Evolutionary conservation across 2,329 filamentous ascomycete species (phyloP), one percentile per base, ranked within the genome.

Genomic region (Alternaria viburni): DNA sequence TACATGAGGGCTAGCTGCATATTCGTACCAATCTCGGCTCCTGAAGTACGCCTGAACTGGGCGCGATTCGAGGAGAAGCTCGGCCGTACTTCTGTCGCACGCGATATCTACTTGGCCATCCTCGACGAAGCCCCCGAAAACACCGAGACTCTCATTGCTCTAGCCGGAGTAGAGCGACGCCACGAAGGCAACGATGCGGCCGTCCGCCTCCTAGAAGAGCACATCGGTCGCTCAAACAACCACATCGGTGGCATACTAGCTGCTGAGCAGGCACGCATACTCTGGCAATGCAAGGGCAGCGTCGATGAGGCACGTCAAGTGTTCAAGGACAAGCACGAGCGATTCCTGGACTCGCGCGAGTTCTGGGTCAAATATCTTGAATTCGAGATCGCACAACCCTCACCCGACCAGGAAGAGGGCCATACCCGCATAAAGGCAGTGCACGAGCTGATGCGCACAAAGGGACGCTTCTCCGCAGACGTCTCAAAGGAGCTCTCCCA

Each of bases 41-140:
- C 95, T 0, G 90, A 90, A 1, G 90, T 97, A 67, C 89, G 96
- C 60, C 85, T 98, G 64, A 92, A 97, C 77, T 98, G 94, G 83
- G 95, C 96, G 13, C 93, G 94, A 72, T 97, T 97, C 69, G 96
- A 99, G 78, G 96, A 99, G 82, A 91, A 92, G 80, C 86, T 87
- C 8, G 92, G 89, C 5, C 89, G 93, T 43, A 83, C 90, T 25
- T 91, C 92, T 66, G 86, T 96, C 41, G 93, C 95, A 11, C 88
- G 91, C 63, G 93, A 92, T 62, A 94, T 99, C 59, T 92, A 97
- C 75, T 86, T 90, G 51, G 90, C 92, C 1, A 91, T 99, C 57
- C 84, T 98, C 30, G 83, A 89, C 68, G 86, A 86, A 62, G 82
- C 97, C 15, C 93, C 95, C 1, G 90, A 92, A 69, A 92, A 95